Conservation (phyloP, 2,329 filamentous ascomycete genomes). For the Stachybotrys echinatus region DNA sequence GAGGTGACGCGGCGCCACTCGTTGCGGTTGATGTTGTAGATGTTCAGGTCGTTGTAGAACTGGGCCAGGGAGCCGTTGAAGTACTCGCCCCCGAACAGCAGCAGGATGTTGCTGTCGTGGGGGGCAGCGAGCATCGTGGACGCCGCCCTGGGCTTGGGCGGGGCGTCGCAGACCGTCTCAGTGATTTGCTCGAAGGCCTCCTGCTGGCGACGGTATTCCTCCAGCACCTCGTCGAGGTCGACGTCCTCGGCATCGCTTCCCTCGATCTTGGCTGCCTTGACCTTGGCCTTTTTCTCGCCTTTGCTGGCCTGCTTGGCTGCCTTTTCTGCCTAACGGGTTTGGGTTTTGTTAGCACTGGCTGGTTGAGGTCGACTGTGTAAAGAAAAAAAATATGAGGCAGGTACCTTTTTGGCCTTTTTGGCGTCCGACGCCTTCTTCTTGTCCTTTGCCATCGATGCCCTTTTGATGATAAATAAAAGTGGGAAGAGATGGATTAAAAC, state of each 20-base stretch:
- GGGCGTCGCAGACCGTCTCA: slow-evolving; percentile 63
- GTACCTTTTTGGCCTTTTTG: slow-evolving; percentile 47
- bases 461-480: too few relatives aligned
- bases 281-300: slow-evolving; percentile 77
- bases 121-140: slow-evolving; percentile 81
- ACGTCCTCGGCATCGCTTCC: slow-evolving; percentile 90
- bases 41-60: slow-evolving; percentile 62
- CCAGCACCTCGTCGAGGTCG: slow-evolving; percentile 87
- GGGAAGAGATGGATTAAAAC: too few relatives aligned
- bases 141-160: slow-evolving; percentile 74
- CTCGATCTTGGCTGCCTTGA: slow-evolving; percentile 62
- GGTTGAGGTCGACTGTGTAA: too few relatives aligned
- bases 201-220: slow-evolving; percentile 88
- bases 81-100: slow-evolving; percentile 92
- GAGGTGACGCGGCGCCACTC: slow-evolving; percentile 89
- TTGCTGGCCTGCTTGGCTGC: slow-evolving; percentile 82
- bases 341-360: slow-evolving; percentile 13
- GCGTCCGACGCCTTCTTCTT: slow-evolving; percentile 44
- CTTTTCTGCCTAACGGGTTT: slow-evolving; percentile 46
- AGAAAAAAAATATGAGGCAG: too few relatives aligned
- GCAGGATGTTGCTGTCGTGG: slow-evolving; percentile 77
- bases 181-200: slow-evolving; percentile 93
- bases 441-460: slow-evolving; percentile 48
- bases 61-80: slow-evolving; percentile 85
- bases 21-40: slow-evolving; percentile 75